Evolutionary conservation across 495 filamentous ascomycete genomes (phyloP).

Genomic region (Xylaria acuta): DNA sequence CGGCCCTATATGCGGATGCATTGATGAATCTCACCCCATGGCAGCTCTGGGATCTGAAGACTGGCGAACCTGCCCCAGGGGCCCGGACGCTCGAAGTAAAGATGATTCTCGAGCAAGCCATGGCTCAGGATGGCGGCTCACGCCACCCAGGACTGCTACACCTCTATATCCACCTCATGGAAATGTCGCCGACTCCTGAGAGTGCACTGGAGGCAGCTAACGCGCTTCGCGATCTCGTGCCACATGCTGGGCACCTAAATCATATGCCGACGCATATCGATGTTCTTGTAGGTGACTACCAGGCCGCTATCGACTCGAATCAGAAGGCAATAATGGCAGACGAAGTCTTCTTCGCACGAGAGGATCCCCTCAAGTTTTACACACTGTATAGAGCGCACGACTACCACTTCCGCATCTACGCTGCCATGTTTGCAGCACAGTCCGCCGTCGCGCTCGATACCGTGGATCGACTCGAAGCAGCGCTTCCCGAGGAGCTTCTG

Average conservation of each 20-base stretch:
- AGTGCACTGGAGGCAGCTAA: conserved; percentile 62
- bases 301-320: conserved; percentile 65
- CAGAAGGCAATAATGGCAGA: conserved; percentile 67
- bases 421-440: conserved; percentile 72
- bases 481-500: conserved; percentile 65
- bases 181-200: conserved; percentile 71
- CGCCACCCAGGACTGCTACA: conserved; percentile 69
- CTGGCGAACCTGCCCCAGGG: conserved; percentile 59
- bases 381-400: conserved; percentile 71
- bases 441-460: conserved; percentile 63
- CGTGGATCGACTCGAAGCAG: conserved; percentile 54
- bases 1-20: conserved; percentile 67
- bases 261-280: conserved; percentile 78
- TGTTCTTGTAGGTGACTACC: conserved; percentile 70
- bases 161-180: conserved; percentile 76
- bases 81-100: conserved; percentile 66
- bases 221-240: conserved; percentile 65
- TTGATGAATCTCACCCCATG: conserved; percentile 75
- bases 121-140: conserved; percentile 51
- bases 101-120: conserved; percentile 57
- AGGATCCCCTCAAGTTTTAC: conserved; percentile 67
- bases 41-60: conserved; percentile 67
- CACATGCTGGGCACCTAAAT: conserved; percentile 72
- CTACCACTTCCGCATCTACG: conserved; percentile 72
- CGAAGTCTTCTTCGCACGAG: conserved; percentile 60